These are phyloP conservation scores for Sugiyamaella mastotermitis DNA, from an alignment of 805 yeast species.

Conservation along the genomic window DNA sequence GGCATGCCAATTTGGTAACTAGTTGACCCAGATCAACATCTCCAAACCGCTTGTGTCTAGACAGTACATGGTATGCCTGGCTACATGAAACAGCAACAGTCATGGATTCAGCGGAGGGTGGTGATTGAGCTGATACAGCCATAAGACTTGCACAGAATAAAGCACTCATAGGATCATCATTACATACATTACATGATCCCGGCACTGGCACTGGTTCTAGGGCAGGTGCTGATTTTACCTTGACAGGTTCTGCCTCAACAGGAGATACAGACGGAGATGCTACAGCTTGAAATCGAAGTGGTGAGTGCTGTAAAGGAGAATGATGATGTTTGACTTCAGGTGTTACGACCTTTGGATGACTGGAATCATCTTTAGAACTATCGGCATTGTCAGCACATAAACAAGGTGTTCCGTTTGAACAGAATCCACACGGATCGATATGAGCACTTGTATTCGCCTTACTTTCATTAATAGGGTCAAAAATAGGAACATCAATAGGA, in stretches of 20 bases:
- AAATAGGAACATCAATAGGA: neutral
- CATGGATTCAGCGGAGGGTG: neutral
- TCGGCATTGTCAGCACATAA: conserved; percentile 74
- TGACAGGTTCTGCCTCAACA: neutral
- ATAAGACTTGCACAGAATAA: conserved; percentile 64
- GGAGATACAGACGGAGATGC: neutral
- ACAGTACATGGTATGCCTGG: conserved; percentile 69
- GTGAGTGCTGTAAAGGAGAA: neutral
- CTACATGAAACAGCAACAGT: conserved; percentile 65
- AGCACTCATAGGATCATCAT: conserved; percentile 24
- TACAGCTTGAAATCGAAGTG: neutral
- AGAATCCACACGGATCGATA: conserved; percentile 75
- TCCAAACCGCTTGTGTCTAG: conserved; percentile 61
- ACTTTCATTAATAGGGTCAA: neutral
- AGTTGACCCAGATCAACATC: conserved; percentile 57
- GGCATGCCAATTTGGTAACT: conserved; percentile 58
- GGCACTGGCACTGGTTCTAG: neutral
- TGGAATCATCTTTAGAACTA: conserved; percentile 33
- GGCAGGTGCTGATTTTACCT: neutral
- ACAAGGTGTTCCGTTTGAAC: conserved; percentile 87
- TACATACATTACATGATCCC: neutral
- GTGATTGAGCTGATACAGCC: conserved; percentile 2
- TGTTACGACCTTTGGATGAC: too few relatives aligned
- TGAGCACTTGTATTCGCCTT: conserved; percentile 7
- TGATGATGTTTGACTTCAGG: too few relatives aligned